Evolutionary conservation across 805 yeast species (phyloP).

Genomic region (Yarrowia osloensis): DNA sequence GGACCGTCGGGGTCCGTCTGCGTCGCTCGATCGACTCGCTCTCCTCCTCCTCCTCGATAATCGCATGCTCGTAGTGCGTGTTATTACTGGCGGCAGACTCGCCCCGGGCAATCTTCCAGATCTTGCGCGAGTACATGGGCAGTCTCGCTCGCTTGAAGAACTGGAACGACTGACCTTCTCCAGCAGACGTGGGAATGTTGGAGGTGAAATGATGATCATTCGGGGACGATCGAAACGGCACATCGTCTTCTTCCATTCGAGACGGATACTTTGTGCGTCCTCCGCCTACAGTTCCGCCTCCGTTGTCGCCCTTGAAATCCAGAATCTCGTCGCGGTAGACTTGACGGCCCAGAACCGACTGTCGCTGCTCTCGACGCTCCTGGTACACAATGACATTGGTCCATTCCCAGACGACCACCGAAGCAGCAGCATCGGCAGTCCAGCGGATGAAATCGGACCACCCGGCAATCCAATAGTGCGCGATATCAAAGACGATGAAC

Average conservation of each 20-base stretch:
- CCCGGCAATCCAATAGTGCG: constrained; percentile 47
- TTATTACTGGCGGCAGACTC: constrained; percentile 21
- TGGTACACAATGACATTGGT: constrained; percentile 54
- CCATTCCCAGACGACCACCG: constrained; percentile 69
- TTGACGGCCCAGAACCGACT: constrained; percentile 64
- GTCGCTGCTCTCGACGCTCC: constrained; percentile 53
- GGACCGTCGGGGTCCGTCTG: constrained; percentile 14
- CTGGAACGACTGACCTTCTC: constrained; percentile 19
- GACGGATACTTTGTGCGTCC: constrained; percentile 22
- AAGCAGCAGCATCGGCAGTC: constrained; percentile 52
- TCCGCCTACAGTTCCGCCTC: constrained; percentile 25
- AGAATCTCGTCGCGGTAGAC: constrained; percentile 47
- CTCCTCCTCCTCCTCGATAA: constrained; percentile 32
- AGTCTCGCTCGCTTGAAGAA: constrained; percentile 5
- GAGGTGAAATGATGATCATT: constrained; percentile 23
- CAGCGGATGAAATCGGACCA: constrained; percentile 54
- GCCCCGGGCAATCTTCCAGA: constrained; percentile 25
- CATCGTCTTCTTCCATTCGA: constrained; percentile 18
- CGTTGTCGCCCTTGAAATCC: constrained; percentile 28
- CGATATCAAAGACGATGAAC: constrained; percentile 46
- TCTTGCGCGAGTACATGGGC: constrained; percentile 21
- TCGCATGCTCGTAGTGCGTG: constrained; percentile 20
- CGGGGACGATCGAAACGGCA: constrained; percentile 18
- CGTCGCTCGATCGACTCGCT: constrained; percentile 32
- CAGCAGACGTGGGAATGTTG: constrained; percentile 24